Evolutionary conservation across 176 grass and related monocot genomes (phyloP), one percentile per base, ranked within the genome.

Genomic region (Raddia distichophylla): DNA sequence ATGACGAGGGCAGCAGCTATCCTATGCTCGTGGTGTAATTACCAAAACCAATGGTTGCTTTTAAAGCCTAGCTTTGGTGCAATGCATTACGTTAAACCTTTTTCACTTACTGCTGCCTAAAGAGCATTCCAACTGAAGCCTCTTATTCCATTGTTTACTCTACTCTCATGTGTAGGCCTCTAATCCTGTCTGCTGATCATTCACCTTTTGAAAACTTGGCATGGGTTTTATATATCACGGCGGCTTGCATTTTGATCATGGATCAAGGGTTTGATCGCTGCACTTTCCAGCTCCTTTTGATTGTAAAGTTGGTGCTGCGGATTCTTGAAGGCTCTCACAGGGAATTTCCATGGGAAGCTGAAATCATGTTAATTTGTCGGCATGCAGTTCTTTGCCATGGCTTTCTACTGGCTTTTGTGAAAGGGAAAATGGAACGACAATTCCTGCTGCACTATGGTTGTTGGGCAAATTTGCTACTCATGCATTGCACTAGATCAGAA

Each of bases 111-210:
- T 32, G 78, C 43, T 43, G 78, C 43, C 48, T 58, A 71, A 89
- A 86, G 83, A 82, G 67, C 57, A 85, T 85, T 89, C 77, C 58
- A 67, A 20, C 50, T 77, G 78, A 89, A 85, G 78, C 43, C 59
- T 77, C 77, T 34, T 72, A 59, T 4, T 10, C 64, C 59, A 61
- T 89, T 82, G 51, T 89, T 86, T 89, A 89, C 60, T 64, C 14
- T 60, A 71, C 42, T 50, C 10, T 64, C 82, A 89, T 77, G 72
- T 82, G 83, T 72, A 89, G 72, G 72, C 72, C 57, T 82, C 58
- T 77, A 82, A 86, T 82, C 78, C 65, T 89, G 87, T 82, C 87
- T 86, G 64, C 64, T 66, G 45, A 89, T 89, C 78, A 89, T 89
- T 86, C 59, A 77, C 65, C 87, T 82, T 89, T 86, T 85, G 87